Base-by-base conservation (phyloP, 257 asterid species). In the Solanum microdontum region DNA sequence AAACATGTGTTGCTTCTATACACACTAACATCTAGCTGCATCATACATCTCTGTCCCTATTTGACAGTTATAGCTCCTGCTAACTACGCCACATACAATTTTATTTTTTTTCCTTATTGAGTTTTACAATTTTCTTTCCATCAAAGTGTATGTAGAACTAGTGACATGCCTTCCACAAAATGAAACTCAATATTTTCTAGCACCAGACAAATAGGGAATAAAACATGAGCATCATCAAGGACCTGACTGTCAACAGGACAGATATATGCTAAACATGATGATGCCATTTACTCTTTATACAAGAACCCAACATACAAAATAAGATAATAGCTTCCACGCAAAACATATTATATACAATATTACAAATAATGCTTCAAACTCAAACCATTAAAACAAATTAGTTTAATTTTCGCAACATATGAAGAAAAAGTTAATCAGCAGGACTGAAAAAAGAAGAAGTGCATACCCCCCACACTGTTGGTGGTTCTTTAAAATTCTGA, bases 401-500 rank as follows among this genome's bases (percentile, higher is more conserved):
- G 28, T 48, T 82, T 45, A 48, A 82, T 17, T 45, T 82, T 82
- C 15, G 21, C 28, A 43, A 17, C 28, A 48, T 28, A 30, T 17
- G 30, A 82, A 48, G 30, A 48, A 28, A 19, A 48, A 45, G 85
- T 17, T 28, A 28, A 45, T 17, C 30, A 19, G 85, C 30, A 82
- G 19, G 28, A 76, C 13, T 76, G 83, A 7, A 48, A 51, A 82
- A 30, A 45, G 30, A 86, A 21, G 45, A 55, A 60, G 40, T 9
- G 91, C 96, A 91, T 94, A 97, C 99, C 90, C 97, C 98, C 99
- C 99, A 97, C 24, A 93, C 94, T 68, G 98, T 92, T 60, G 99
- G 97, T 70, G 99, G 98, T 89, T 96, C 99, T 90, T 93, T 95
- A 88, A 97, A 97, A 92, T 97, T 97, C 90, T 94, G 99, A 87